phyloP scores from a whole-genome alignment of 2,329 filamentous ascomycete species.

The Ophiocordyceps unilateralis region DNA sequence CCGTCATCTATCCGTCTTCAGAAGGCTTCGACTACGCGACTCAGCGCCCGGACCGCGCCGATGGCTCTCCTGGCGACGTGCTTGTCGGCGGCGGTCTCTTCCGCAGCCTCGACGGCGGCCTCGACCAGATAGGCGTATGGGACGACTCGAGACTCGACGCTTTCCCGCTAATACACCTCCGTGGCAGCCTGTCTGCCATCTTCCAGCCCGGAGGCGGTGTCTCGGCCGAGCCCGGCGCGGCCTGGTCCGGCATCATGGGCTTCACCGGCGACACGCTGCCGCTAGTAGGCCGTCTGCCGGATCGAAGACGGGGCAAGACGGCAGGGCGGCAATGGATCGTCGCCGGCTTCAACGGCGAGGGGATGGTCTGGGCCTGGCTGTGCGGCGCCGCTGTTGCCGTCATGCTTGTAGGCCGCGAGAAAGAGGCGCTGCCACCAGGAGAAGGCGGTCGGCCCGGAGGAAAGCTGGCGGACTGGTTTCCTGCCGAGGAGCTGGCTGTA shows the following conservation, averaged over 20 bases:
- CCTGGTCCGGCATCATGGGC: slow-evolving; percentile 33
- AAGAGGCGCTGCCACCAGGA: slow-evolving; percentile 10
- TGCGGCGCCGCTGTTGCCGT: slow-evolving; percentile 27
- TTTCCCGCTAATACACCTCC: slow-evolving; percentile 19
- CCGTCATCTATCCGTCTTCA: slow-evolving; percentile 21
- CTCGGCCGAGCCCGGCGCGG: slow-evolving; percentile 15
- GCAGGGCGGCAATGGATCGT: slow-evolving; percentile 29
- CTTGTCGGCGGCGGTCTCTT: slow-evolving; percentile 37
- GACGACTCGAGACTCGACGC: slow-evolving; percentile 26
- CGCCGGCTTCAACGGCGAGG: slow-evolving; percentile 32
- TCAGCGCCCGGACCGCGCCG: slow-evolving; percentile 19
- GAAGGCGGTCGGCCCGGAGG: slow-evolving; percentile 18
- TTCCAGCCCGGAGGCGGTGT: slow-evolving; percentile 21
- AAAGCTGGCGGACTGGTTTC: slow-evolving; percentile 22
- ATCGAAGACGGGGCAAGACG: not conserved
- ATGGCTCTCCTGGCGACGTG: slow-evolving; percentile 23
- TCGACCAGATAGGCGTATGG: slow-evolving; percentile 27
- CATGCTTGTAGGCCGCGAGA: slow-evolving; percentile 24
- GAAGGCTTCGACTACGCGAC: slow-evolving; percentile 34
- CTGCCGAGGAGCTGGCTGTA: slow-evolving; percentile 15
- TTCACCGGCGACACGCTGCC: slow-evolving; percentile 30
- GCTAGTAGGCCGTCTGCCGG: slow-evolving; percentile 29
- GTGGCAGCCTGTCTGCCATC: slow-evolving; percentile 23
- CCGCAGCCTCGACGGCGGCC: slow-evolving; percentile 21
- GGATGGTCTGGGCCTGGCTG: slow-evolving; percentile 36